Base-by-base conservation (phyloP, 352 stramenopile genomes). In the Pythium aquatile region DNA sequence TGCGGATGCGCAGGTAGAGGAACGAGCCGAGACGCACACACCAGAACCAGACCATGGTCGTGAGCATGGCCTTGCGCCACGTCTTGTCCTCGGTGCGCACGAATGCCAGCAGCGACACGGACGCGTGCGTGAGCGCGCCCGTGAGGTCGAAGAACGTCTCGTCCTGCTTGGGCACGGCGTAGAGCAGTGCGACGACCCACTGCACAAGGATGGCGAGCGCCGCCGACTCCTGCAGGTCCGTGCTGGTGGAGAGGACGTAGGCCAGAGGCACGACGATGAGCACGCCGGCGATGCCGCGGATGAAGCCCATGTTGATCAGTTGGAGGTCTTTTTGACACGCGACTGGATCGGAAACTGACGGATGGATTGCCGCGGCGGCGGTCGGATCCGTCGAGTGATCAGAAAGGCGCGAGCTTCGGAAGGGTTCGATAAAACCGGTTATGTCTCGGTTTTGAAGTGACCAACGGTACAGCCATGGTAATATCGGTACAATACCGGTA, bases 131-230 rank as follows among this genome's bases (percentile, higher is more conserved):
- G 32, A 76, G 56, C n/a, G 87, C 81, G 48, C 88, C 88, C 17
- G 85, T 94, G 53, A 95, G 69, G 66, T 96, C 88, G 65, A 93
- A 94, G 64, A 85, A 91, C 17, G 72, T 85, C 66, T 96, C 88
- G 58, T 85, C 79, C 39, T 91, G 71, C 40, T 76, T 77, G 29
- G 85, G 85, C 30, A 93, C 71, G 17, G 79, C 81, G 68, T 91
- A 81, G 33, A 81, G 63, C 32, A 91, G 40, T n/a, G 76, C 78
- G 9, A 77, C 82, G 46, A 88, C 49, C 82, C 82, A 90, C 40
- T 91, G 83, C 37, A 89, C 68, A 13, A 72, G 76, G 65, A 93
- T 69, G 24, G 77, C 73, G 30, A 88, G 66, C 14, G 52, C 66
- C 2, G 77, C 81, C 49, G 87, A 88, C 26, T 77, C 66, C 58